These are phyloP conservation scores for Thraustotheca clavata DNA, from an alignment of 352 stramenopile species.

Conservation along the genomic window DNA sequence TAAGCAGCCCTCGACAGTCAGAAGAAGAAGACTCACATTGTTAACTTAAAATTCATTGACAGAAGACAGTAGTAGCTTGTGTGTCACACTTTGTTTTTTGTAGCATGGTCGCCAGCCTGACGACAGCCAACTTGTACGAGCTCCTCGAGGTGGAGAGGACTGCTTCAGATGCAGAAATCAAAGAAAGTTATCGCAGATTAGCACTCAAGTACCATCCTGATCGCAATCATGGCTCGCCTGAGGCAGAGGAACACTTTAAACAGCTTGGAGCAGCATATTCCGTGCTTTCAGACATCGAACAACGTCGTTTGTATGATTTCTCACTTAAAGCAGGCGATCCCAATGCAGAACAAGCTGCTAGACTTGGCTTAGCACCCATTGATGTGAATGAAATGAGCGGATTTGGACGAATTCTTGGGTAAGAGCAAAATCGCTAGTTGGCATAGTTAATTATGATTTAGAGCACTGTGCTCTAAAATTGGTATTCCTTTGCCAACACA, in stretches of 20 bases:
- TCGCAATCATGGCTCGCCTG: conserved; percentile 67
- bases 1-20: background rate
- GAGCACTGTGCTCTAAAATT: conserved; percentile 84
- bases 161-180: conserved; percentile 85
- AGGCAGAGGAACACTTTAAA: conserved; percentile 80
- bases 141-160: conserved; percentile 86
- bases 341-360: background rate
- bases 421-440: background rate
- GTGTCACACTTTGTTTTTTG: background rate
- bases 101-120: background rate
- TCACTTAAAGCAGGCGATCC: conserved; percentile 53
- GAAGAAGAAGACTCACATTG: background rate
- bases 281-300: conserved; percentile 80
- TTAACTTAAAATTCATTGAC: background rate
- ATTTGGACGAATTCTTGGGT: conserved; percentile 16
- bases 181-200: conserved; percentile 81
- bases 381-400: conserved; percentile 20
- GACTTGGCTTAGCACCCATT: conserved; percentile 10
- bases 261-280: conserved; percentile 77
- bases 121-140: conserved; percentile 62
- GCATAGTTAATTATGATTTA: background rate
- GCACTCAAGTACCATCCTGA: conserved; percentile 87
- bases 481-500: conserved; percentile 82
- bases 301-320: conserved; percentile 80
- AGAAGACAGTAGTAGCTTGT: background rate